Evolutionary conservation across 257 asterid genomes (phyloP), one percentile per base, ranked within the genome.

Genomic region (Phtheirospermum japonicum): DNA sequence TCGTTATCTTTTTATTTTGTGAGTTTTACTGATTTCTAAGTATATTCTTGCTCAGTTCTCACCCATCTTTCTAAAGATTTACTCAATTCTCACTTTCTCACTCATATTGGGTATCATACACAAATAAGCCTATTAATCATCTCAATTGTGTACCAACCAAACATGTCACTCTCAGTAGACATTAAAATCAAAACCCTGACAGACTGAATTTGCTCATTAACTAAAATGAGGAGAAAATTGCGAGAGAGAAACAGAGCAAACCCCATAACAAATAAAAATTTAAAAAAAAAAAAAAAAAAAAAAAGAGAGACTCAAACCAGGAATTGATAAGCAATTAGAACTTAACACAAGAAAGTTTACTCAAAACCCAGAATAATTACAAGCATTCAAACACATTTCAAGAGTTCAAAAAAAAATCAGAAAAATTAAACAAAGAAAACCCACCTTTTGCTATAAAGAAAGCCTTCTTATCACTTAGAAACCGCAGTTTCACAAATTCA

Each of bases 391-490:
- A 68, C 67, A 66, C 72, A 63, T 36, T 52, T 51, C 63, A 64
- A 63, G 58, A 61, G 5, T 50, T 31, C 23, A 51, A 60, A 30
- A 9, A 31, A 0, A 42, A 42, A 55, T 59, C 64, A 73, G 19
- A 64, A 9, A 69, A 50, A 33, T 36, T 20, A 49, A 54, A 36
- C 42, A 18, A 48, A 66, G 0, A 69, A 36, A 66, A 46, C 71
- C 71, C 68, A 64, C 78, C 89, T 45, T 82, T 70, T 59, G 71
- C 58, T 40, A 51, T 14, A 52, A 42, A 23, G 66, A 66, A 62
- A 65, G 64, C 14, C 34, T 54, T 43, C 50, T 43, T 5, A 17
- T 11, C 50, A n/a, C 49, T 23, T 42, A 13, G 49, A 42, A 42
- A 42, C 49, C 19, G 10, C 42, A 36, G 4, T 23, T 23, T 23